phyloP scores from a whole-genome alignment of 495 filamentous ascomycete species.

The Penicillium egyptiacum region DNA sequence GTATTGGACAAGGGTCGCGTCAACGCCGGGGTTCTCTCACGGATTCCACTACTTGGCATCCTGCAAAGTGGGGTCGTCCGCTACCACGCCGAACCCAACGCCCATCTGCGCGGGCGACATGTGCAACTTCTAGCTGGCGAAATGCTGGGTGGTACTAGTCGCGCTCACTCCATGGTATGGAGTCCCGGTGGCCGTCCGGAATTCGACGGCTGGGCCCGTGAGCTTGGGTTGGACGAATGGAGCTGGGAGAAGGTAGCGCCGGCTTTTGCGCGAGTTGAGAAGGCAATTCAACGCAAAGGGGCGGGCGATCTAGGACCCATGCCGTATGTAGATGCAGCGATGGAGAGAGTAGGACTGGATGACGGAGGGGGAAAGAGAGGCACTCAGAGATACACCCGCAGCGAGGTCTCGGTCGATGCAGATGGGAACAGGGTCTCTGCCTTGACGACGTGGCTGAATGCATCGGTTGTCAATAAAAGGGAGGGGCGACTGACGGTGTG shows the following conservation, averaged over 20 bases:
- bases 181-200: constrained; percentile 1
- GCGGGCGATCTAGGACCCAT: background rate
- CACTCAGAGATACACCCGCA: constrained; percentile 2
- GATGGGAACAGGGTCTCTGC: constrained; percentile 3
- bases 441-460: background rate
- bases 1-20: constrained; percentile 1
- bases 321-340: background rate
- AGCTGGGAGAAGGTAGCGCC: background rate
- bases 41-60: background rate
- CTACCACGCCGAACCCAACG: background rate
- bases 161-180: constrained; percentile 3
- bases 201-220: constrained; percentile 1
- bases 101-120: background rate
- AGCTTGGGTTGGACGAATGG: constrained; percentile 1
- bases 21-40: background rate
- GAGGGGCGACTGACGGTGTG: background rate
- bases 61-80: background rate
- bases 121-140: constrained; percentile 1
- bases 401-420: constrained; percentile 5
- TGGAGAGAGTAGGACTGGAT: background rate
- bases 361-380: background rate
- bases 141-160: background rate
- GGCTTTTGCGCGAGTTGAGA: background rate
- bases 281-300: background rate
- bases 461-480: background rate